Evolutionary conservation across 768 basidiomycete species (phyloP), one percentile per base, ranked within the genome.

Genomic region (Aureoboletus auriporus): DNA sequence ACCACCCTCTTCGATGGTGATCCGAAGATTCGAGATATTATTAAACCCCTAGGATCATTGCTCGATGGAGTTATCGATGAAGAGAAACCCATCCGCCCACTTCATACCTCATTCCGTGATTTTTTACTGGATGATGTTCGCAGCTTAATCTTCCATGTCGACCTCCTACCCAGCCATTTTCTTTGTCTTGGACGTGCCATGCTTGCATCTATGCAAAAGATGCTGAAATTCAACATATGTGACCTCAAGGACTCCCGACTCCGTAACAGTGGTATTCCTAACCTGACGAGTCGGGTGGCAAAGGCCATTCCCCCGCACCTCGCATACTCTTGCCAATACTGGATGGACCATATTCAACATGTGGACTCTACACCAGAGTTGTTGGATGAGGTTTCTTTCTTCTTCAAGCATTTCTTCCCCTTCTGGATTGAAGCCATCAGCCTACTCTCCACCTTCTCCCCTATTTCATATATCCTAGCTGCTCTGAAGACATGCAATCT

Each of bases 141-240:
- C 8, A 60, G 61, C 27, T 49, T 47, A 5, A 45, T 34, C 4
- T 71, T 66, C 43, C 47, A 46, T 43, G 48, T 62, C 29, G 4
- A 42, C 16, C 36, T 61, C 36, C 36, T 49, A 23, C 44, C 59
- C 27, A 16, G 1, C 1, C 59, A 60, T 39, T 48, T 51, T 11
- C 52, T 49, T 6, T 8, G 8, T 17, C 54, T 73, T n/a, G 60
- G 68, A 2, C 47, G 46, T 12, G 53, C 61, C 11, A 62, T 59
- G 31, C 52, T 74, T 10, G 42, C 45, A 27, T 51, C 63, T 27
- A 70, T 74, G 72, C 53, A 51, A 10, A 44, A 38, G 30, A 53
- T 50, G 13, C 67, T 74, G 34, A 54, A 47, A 40, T 74, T 75
- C 57, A 73, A 75, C 35, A 72, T 75, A 8, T 74, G 72, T 23